Base-by-base conservation (phyloP, 208 protist species). In the Tritrichomonas foetus region DNA sequence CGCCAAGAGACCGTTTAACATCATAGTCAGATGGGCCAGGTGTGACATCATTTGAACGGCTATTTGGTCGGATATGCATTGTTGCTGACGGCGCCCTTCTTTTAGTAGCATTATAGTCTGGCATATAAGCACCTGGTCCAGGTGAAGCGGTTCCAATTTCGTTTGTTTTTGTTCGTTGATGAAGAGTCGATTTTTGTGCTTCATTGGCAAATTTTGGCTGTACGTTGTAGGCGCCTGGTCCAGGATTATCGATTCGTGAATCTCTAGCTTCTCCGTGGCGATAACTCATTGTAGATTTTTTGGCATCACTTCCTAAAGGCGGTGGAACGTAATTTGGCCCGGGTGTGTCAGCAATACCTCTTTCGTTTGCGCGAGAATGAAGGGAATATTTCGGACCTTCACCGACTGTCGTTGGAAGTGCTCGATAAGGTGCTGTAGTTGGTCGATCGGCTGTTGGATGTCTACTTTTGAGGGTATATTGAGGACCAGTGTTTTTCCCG, bases 101-200 rank as follows among this genome's bases (percentile, higher is more conserved):
- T 11, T 36, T 3, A 3, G 41, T 50, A 3, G 74, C 74, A 49
- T 47, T 8, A 82, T 50, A 50, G 50, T 82, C 41, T 50, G 74
- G 74, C n/a, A 47, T 82, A 36, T 82, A 82, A 33, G 74, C 74
- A 53, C n/a, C 74, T 20, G 74, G 74, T 22, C 74, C 74, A n/a
- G 74, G 74, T n/a, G 74, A 49, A 14, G 27, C 8, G 5, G 74
- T 50, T 33, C 14, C n/a, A 22, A 53, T 50, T 27, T 47, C 36
- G 11, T 27, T 20, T 22, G 47, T 41, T n/a, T 41, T 41, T 53
- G 74, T 82, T 36, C 74, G n/a, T 82, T 20, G 14, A 36, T 82
- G 74, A 16, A 82, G 33, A 20, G 74, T 82, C 16, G n/a, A 82
- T 82, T 82, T 82, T 20, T 82, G 47, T 9, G 74, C 33, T 33